phyloP scores from a whole-genome alignment of 2,329 filamentous ascomycete species.

The Pseudogymnoascus sp. region DNA sequence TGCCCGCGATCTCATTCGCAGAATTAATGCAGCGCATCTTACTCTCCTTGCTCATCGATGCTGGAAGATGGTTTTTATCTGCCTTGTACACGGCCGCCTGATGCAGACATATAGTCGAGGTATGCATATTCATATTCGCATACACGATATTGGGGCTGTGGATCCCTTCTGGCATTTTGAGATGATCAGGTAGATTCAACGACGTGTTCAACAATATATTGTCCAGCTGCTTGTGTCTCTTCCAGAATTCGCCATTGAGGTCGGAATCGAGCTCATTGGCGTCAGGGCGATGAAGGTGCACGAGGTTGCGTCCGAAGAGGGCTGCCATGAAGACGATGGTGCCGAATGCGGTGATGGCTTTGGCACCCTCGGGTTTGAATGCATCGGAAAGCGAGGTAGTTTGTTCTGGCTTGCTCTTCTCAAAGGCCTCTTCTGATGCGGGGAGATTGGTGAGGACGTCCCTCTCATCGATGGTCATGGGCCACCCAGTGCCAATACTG shows the following conservation, averaged over 20 bases:
- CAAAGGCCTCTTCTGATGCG: constrained; percentile 73
- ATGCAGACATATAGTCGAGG: constrained; percentile 93
- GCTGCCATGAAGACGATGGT: constrained; percentile 79
- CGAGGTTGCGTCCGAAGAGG: constrained; percentile 82
- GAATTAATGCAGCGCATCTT: constrained; percentile 89
- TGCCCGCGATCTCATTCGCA: constrained; percentile 85
- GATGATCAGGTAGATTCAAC: constrained; percentile 68
- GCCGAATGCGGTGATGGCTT: constrained; percentile 68
- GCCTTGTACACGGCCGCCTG: constrained; percentile 97
- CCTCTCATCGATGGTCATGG: constrained; percentile 84
- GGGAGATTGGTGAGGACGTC: constrained; percentile 87
- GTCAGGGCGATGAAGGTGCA: constrained; percentile 83
- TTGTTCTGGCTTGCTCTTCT: constrained; percentile 67
- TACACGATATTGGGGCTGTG: constrained; percentile 81
- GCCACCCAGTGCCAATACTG: constrained; percentile 95
- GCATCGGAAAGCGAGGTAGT: constrained; percentile 63
- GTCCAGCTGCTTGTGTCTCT: constrained; percentile 80
- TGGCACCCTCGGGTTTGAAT: constrained; percentile 63
- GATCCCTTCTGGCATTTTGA: constrained; percentile 72
- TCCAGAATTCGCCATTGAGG: constrained; percentile 92
- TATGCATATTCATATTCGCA: constrained; percentile 94
- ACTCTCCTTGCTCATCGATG: constrained; percentile 75
- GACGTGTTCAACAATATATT: constrained; percentile 84
- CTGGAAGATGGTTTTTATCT: constrained; percentile 74
- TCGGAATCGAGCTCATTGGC: constrained; percentile 75